A percentile compares a stretch with the other conserved stretches of the same genome.
Evolutionary conservation across 768 basidiomycete genomes (phyloP).

Genomic region (Lyophyllum shimeji): DNA sequence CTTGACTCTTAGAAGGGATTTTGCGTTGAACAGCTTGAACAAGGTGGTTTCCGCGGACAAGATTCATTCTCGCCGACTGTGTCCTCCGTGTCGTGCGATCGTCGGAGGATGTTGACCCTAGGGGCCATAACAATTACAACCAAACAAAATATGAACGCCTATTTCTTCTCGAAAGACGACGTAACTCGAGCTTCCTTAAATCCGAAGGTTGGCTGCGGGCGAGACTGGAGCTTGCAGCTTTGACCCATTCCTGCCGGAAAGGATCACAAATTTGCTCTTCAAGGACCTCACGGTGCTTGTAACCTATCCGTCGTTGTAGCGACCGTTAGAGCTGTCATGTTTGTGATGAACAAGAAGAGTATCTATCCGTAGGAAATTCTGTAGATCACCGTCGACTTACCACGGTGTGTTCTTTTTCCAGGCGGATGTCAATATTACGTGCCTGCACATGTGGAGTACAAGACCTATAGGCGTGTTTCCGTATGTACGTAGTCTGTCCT

Average conservation of each 20-base stretch:
- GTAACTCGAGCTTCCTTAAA: no score
- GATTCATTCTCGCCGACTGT: neutral
- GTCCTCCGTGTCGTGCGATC: neutral
- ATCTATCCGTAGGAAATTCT: neutral
- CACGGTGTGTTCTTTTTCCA: neutral
- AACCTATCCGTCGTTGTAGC: constrained; percentile 1
- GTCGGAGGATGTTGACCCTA: neutral
- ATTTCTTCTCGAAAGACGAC: neutral
- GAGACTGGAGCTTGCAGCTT: no score
- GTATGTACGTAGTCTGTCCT: neutral
- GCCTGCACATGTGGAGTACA: constrained; percentile 11
- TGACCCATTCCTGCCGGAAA: no score
- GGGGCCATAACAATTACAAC: neutral
- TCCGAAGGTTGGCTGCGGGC: no score
- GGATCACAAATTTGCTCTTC: no score
- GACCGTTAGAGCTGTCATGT: constrained; percentile 4
- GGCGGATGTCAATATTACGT: neutral
- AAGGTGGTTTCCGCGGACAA: neutral
- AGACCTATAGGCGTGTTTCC: neutral
- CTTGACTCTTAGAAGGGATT: neutral
- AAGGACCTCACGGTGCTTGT: neutral
- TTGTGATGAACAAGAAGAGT: constrained; percentile 2
- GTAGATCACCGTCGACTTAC: neutral
- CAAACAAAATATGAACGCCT: neutral
- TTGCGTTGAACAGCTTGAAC: neutral